These are phyloP conservation scores for Omphalea diandra DNA, from an alignment of 441 rosid genomes.

Conservation along the genomic window DNA sequence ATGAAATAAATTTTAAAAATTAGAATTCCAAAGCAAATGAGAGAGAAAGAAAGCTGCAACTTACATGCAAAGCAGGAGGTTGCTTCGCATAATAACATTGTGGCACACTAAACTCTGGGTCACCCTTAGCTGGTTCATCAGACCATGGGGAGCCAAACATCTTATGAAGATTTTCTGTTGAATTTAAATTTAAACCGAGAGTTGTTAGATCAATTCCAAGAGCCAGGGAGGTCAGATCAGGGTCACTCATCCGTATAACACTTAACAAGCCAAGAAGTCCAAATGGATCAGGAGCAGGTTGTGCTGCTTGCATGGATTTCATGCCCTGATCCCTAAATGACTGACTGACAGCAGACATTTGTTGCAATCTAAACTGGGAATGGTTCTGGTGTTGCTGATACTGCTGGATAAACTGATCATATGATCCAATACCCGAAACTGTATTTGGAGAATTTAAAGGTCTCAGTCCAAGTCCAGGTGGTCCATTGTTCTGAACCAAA, in stretches of 20 bases:
- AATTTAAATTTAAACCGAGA: slow-evolving; percentile 84
- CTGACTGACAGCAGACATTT: slow-evolving; percentile 74
- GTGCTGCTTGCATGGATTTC: slow-evolving; percentile 66
- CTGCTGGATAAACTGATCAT: slow-evolving; percentile 80
- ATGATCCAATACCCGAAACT: slow-evolving; percentile 60
- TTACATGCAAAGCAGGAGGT: slow-evolving; percentile 76
- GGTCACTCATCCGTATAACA: slow-evolving; percentile 76
- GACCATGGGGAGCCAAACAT: slow-evolving; percentile 97
- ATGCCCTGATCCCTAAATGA: slow-evolving; percentile 81
- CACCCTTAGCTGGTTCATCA: slow-evolving; percentile 89
- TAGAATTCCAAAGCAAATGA: slow-evolving; percentile 8
- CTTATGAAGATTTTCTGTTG: slow-evolving; percentile 84
- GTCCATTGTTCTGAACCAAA: slow-evolving; percentile 65
- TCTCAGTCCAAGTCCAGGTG: slow-evolving; percentile 81
- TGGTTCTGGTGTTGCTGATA: slow-evolving; percentile 83
- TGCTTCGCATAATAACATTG: slow-evolving; percentile 75
- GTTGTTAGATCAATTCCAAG: slow-evolving; percentile 95
- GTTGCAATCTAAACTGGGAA: slow-evolving; percentile 84
- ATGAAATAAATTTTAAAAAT: slow-evolving; percentile 2
- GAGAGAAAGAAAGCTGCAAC: slow-evolving; percentile 23
- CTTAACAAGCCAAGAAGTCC: slow-evolving; percentile 86
- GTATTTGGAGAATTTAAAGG: slow-evolving; percentile 74
- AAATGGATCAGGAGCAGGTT: slow-evolving; percentile 76
- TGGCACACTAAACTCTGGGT: slow-evolving; percentile 87
- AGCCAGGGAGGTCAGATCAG: slow-evolving; percentile 83